phyloP scores from a whole-genome alignment of 1,284 basidiomycete genomes.

The Heterobasidion occidentale region DNA sequence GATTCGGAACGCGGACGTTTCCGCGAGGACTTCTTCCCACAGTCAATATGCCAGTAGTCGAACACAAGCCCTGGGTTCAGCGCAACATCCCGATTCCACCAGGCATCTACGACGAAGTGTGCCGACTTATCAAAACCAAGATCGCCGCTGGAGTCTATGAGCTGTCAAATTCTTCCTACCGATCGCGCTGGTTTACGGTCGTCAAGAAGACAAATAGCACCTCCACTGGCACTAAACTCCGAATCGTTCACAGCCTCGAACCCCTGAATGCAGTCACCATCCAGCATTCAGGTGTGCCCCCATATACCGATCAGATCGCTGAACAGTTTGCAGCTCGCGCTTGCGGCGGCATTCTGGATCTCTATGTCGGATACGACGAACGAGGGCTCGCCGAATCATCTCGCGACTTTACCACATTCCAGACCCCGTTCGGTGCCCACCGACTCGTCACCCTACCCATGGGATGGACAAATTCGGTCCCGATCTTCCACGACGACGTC shows the following conservation, averaged over 20 bases:
- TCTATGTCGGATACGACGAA: not conserved
- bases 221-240: not conserved
- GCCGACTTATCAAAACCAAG: not conserved
- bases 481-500: conserved; percentile 25
- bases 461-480: conserved; percentile 30
- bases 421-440: conserved; percentile 8
- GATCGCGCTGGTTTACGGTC: not conserved
- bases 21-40: not conserved
- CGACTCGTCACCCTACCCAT: conserved; percentile 21
- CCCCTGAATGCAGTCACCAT: not conserved
- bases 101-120: not conserved
- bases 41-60: not conserved
- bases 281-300: not conserved
- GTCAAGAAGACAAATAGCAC: not conserved
- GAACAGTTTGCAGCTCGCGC: not conserved
- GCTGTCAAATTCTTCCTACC: not conserved
- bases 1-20: not conserved
- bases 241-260: not conserved
- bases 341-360: not conserved
- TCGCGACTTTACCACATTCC: not conserved
- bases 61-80: not conserved
- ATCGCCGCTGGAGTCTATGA: not conserved
- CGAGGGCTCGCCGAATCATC: not conserved
- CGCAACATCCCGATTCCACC: not conserved
- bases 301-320: not conserved